Conservation (phyloP, 306 rosid species). For the Acacia melanoxylon region DNA sequence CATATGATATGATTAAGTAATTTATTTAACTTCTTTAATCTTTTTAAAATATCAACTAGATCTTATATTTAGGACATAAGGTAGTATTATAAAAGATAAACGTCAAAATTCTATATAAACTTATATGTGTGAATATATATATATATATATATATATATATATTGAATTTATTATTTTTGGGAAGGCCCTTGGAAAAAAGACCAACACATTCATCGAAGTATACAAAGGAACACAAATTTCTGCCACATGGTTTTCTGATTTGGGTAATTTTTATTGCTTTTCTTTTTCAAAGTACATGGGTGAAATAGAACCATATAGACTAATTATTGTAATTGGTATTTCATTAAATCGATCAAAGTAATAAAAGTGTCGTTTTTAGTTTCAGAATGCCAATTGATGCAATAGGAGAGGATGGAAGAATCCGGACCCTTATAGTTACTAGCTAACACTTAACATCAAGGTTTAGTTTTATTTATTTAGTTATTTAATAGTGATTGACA, state of each 20-base stretch:
- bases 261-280: not conserved
- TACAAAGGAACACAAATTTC: not conserved
- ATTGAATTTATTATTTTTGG: not conserved
- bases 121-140: no score
- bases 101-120: not conserved
- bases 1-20: no score
- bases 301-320: not conserved
- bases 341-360: not conserved
- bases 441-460: no score
- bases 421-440: not conserved
- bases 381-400: not conserved
- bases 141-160: no score
- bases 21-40: no score
- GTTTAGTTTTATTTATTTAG: no score
- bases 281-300: not conserved
- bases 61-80: no score
- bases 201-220: not conserved
- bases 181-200: not conserved
- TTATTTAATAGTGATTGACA: no score
- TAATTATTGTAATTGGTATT: not conserved
- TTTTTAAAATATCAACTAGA: no score
- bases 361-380: not conserved
- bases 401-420: not conserved
- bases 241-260: not conserved
- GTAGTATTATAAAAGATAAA: no score